Conservation (phyloP, 169 alveolate genomes). For the Theileria sp. region DNA sequence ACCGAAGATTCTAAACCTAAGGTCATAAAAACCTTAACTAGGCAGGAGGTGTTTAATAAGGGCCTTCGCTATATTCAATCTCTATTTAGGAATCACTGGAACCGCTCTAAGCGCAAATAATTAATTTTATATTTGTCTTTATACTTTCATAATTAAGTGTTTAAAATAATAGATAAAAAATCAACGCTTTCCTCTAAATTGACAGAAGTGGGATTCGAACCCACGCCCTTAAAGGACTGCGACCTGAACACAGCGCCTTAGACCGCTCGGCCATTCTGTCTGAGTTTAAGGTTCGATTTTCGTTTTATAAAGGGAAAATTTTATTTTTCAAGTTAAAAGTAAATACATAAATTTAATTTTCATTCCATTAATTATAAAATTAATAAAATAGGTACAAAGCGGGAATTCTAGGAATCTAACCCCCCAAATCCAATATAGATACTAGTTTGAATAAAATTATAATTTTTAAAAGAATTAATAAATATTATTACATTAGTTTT, state of each 20-base stretch:
- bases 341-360: too few relatives aligned
- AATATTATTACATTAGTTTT: not conserved
- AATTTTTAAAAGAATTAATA: not conserved
- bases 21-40: conserved; percentile 58
- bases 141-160: not conserved
- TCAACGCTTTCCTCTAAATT: conserved; percentile 12
- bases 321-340: too few relatives aligned
- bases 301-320: not conserved
- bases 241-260: conserved; percentile 77
- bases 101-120: conserved; percentile 26
- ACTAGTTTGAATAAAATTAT: not conserved
- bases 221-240: conserved; percentile 94
- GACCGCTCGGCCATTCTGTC: conserved; percentile 78
- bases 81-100: conserved; percentile 68
- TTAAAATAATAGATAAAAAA: not conserved
- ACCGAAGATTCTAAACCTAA: conserved; percentile 48
- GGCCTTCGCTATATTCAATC: conserved; percentile 73
- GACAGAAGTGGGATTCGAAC: conserved; percentile 97
- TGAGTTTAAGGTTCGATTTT: not conserved
- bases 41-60: conserved; percentile 69
- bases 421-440: not conserved
- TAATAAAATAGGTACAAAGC: not conserved
- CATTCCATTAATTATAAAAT: not conserved
- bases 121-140: not conserved
- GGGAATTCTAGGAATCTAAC: not conserved